A percentile compares a stretch with the other conserved stretches of the same genome.
These are phyloP conservation scores for Inosperma sp. DNA, from an alignment of 768 basidiomycete genomes.

Conservation along the genomic window DNA sequence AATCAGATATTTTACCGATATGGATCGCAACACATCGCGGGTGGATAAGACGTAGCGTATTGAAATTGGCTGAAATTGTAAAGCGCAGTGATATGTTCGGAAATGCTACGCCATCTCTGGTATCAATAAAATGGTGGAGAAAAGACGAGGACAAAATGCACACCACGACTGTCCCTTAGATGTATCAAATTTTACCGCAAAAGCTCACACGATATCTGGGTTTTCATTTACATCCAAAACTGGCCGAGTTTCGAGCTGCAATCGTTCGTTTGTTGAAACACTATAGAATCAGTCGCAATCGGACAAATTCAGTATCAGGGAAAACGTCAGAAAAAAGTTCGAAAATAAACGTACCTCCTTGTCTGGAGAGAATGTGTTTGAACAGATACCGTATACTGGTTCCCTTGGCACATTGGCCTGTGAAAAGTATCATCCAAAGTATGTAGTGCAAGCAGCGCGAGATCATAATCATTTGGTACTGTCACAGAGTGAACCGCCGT, in stretches of 20 bases:
- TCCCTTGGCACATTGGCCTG: too few relatives aligned
- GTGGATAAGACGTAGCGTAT: slow-evolving; percentile 99
- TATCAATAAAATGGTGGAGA: background rate
- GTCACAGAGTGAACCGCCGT: too few relatives aligned
- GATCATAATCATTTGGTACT: too few relatives aligned
- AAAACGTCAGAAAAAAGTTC: too few relatives aligned
- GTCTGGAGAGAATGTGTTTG: too few relatives aligned
- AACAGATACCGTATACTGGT: too few relatives aligned
- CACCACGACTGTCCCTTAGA: slow-evolving; percentile 88
- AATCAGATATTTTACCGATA: slow-evolving; percentile 87
- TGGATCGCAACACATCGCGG: slow-evolving; percentile 94
- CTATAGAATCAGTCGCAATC: slow-evolving; percentile 78
- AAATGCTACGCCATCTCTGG: slow-evolving; percentile 34
- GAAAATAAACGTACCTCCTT: too few relatives aligned
- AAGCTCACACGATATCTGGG: slow-evolving; percentile 89
- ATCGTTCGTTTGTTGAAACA: slow-evolving; percentile 74
- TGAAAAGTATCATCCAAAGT: too few relatives aligned
- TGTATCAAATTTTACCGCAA: slow-evolving; percentile 92
- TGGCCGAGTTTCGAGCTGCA: slow-evolving; percentile 87
- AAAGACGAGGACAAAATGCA: slow-evolving; percentile 41
- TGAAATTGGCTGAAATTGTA: slow-evolving; percentile 99
- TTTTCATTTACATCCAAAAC: slow-evolving; percentile 96
- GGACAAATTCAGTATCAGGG: slow-evolving; percentile 83
- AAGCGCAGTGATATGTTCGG: slow-evolving; percentile 91
- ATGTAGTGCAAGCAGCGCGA: too few relatives aligned